Conservation (phyloP, 257 asterid genomes). For the Eustoma russellianum region DNA sequence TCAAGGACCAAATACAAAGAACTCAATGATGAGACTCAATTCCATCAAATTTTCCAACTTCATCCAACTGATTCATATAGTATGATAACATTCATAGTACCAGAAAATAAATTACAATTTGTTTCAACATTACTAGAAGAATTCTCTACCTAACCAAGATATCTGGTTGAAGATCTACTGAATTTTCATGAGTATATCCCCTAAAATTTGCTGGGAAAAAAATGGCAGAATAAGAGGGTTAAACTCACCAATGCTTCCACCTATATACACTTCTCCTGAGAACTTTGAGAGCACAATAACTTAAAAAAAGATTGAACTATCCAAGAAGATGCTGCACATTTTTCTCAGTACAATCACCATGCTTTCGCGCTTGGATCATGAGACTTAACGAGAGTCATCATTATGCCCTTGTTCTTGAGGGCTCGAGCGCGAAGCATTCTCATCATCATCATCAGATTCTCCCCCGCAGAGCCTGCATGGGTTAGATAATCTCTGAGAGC, state of each 20-base stretch:
- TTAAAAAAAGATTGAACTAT: not conserved
- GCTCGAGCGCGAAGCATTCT: slow-evolving; percentile 10
- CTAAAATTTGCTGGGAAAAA: slow-evolving; percentile 10
- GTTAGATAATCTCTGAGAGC: slow-evolving; percentile 60
- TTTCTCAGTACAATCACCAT: too few relatives aligned
- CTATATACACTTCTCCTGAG: slow-evolving; percentile 4
- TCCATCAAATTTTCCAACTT: too few relatives aligned
- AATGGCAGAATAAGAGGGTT: slow-evolving; percentile 8
- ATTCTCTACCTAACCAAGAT: not conserved
- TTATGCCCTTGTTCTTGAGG: slow-evolving; percentile 13
- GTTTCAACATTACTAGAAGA: not conserved
- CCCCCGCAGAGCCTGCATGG: slow-evolving; percentile 67
- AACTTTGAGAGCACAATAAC: not conserved
- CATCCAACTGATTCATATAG: too few relatives aligned
- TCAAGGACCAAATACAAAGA: too few relatives aligned
- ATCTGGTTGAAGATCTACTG: not conserved
- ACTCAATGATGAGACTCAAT: too few relatives aligned
- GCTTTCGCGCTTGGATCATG: slow-evolving; percentile 12
- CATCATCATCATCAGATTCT: slow-evolving; percentile 11
- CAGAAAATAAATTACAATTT: too few relatives aligned
- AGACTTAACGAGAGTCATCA: slow-evolving; percentile 6
- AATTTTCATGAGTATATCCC: not conserved
- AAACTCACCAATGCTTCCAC: slow-evolving; percentile 1
- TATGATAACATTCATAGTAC: too few relatives aligned
- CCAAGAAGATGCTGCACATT: slow-evolving; percentile 3